Base-by-base conservation (phyloP, 1,139 yeast genomes). In the Blastobotrys proliferans region DNA sequence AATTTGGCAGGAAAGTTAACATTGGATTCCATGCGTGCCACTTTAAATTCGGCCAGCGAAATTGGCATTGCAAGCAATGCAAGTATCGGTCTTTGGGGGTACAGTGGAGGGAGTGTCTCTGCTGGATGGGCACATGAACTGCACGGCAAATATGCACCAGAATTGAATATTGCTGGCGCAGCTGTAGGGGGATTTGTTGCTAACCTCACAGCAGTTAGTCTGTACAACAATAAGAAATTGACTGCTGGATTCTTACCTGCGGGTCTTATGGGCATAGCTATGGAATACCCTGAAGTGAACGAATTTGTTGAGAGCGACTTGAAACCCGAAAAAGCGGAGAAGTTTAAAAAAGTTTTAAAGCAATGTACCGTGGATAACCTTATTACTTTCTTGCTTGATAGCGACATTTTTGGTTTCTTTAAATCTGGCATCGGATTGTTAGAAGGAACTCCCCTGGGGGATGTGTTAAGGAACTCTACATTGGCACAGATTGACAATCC, bases 121-220 rank as follows among this genome's bases (percentile, higher is more conserved):
- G 35, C 61, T 22, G 64, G 61, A 11, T 57, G 58, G 58, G 63
- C 63, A 2, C 61, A 60, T 3, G 58, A 60, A 49, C 44, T 59
- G 22, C 58, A 56, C 34, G 45, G 45, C 3, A 11, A 43, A 11
- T 61, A 61, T 30, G 64, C 64, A 3, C 62, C 63, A 4, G 64
- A 60, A 19, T 48, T 61, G 21, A 38, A 46, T 10, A 35, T 60
- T n/a, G 52, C 47, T 24, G 62, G 52, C 5, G 54, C 50, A 5
- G 58, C 60, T 1, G 43, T 54, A 3, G 62, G 63, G 11, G 62
- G 61, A 4, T 43, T 48, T 35, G 50, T 57, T 17, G 50, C 51
- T 26, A 58, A 59, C 41, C 39, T 57, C 14, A 48, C 51, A 10
- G 51, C 47, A 11, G 40, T 41, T 10, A 33, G 45, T 10, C 29